Percentiles rank a stretch among this genome's conserved stretches.
Evolutionary conservation across 768 basidiomycete species (phyloP).

Genomic region (Tylopilus sp.): DNA sequence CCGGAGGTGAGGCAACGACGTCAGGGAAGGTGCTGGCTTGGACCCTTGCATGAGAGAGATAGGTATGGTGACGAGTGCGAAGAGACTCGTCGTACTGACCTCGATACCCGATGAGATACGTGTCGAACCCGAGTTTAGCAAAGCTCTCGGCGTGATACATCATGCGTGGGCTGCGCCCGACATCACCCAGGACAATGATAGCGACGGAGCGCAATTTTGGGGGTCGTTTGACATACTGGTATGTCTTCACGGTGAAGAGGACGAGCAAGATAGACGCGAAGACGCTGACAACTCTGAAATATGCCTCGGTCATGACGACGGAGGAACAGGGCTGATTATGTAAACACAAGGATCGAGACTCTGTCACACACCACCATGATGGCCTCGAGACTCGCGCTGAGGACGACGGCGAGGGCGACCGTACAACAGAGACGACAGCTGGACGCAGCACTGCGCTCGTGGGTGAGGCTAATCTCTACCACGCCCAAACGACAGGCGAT

Average conservation of each 20-base stretch:
- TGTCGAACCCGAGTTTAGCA: constrained; percentile 71
- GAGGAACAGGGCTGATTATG: constrained; percentile 11
- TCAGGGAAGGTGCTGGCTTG: constrained; percentile 69
- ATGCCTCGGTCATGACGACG: neutral
- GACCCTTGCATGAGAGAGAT: constrained; percentile 52
- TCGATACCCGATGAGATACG: constrained; percentile 80
- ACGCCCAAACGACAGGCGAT: constrained; percentile 19
- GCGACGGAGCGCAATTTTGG: constrained; percentile 65
- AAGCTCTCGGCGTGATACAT: constrained; percentile 98
- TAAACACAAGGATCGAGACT: constrained; percentile 13
- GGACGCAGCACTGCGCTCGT: constrained; percentile 15
- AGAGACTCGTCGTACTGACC: constrained; percentile 46
- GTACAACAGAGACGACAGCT: constrained; percentile 5
- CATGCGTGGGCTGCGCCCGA: constrained; percentile 95
- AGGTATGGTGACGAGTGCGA: neutral
- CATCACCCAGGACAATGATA: constrained; percentile 90
- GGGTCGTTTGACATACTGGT: constrained; percentile 16
- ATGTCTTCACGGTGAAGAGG: constrained; percentile 9
- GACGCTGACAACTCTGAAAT: constrained; percentile 5
- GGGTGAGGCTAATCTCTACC: constrained; percentile 24
- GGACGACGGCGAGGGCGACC: constrained; percentile 1
- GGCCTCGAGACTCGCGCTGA: constrained; percentile 18
- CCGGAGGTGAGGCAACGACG: constrained; percentile 59
- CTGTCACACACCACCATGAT: constrained; percentile 14
- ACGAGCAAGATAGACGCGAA: constrained; percentile 13